phyloP scores from a whole-genome alignment of 2,329 filamentous ascomycete genomes.

The Aschersonia sp. region DNA sequence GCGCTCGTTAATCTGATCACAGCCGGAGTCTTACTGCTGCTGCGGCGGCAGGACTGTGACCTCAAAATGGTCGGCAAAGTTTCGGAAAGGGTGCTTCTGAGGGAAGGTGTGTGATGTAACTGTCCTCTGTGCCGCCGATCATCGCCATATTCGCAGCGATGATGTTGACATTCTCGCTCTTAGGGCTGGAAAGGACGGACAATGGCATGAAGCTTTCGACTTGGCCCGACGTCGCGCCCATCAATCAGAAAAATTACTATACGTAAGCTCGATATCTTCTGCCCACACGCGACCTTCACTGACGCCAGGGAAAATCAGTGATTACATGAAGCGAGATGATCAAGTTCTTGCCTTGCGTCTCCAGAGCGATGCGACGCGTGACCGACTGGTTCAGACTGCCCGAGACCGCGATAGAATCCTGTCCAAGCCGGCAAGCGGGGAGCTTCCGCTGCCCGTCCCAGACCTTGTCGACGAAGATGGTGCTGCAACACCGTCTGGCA shows the following conservation, averaged over 20 bases:
- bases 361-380: conserved; percentile 74
- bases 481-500: conserved; percentile 39
- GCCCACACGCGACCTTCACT: not conserved
- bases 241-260: conserved; percentile 99
- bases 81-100: conserved; percentile 47
- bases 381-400: conserved; percentile 69
- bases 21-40: too few species aligned
- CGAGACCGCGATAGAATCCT: conserved; percentile 79
- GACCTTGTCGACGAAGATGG: conserved; percentile 45
- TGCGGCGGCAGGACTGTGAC: not conserved
- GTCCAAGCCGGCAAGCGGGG: conserved; percentile 57
- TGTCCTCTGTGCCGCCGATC: not conserved
- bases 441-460: conserved; percentile 44
- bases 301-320: conserved; percentile 36
- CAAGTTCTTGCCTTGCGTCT: conserved; percentile 82
- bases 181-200: conserved; percentile 89
- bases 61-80: conserved; percentile 46
- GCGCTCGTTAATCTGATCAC: too few species aligned
- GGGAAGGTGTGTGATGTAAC: conserved; percentile 36
- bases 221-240: conserved; percentile 85
- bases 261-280: conserved; percentile 45
- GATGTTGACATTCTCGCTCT: conserved; percentile 1
- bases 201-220: conserved; percentile 94
- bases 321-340: conserved; percentile 97
- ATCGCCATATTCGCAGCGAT: not conserved